Conservation (phyloP, 1,139 yeast species). For the Pichia sp. region DNA sequence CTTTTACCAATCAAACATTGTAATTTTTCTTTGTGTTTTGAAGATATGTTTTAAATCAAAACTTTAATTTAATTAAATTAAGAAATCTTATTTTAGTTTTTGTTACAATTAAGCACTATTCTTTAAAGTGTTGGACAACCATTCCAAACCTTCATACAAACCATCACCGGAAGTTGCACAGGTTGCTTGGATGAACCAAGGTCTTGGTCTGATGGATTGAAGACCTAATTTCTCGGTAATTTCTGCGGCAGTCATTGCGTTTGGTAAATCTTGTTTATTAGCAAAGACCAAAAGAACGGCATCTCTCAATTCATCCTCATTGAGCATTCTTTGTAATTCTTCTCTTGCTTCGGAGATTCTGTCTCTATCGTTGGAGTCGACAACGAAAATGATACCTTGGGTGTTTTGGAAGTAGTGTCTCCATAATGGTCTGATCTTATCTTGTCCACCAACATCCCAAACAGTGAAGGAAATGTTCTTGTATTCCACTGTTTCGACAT, state of each 20-base stretch:
- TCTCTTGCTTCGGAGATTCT: constrained; percentile 92
- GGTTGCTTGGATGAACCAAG: constrained; percentile 87
- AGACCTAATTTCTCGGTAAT: constrained; percentile 80
- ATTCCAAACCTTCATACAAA: constrained; percentile 84
- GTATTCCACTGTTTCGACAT: constrained; percentile 91
- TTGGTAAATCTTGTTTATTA: constrained; percentile 90
- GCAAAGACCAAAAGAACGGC: constrained; percentile 86
- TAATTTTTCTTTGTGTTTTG: not conserved
- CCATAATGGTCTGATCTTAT: constrained; percentile 92
- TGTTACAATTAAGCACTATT: constrained; percentile 34
- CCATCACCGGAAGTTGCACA: constrained; percentile 93
- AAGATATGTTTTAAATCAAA: not conserved
- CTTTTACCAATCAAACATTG: not conserved
- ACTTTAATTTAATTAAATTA: not conserved
- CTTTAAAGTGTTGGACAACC: constrained; percentile 84
- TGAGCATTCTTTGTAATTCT: constrained; percentile 89
- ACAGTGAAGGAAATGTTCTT: constrained; percentile 91
- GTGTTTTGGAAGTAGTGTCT: constrained; percentile 94
- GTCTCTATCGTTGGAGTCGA: constrained; percentile 89
- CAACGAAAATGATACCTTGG: constrained; percentile 89
- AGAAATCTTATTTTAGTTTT: not conserved
- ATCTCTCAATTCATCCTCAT: constrained; percentile 89
- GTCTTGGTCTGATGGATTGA: constrained; percentile 79
- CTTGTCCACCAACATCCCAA: constrained; percentile 98
- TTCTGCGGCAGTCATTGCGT: constrained; percentile 88